Conservation (phyloP, 1,284 basidiomycete genomes). For the Ustilago nuda region DNA sequence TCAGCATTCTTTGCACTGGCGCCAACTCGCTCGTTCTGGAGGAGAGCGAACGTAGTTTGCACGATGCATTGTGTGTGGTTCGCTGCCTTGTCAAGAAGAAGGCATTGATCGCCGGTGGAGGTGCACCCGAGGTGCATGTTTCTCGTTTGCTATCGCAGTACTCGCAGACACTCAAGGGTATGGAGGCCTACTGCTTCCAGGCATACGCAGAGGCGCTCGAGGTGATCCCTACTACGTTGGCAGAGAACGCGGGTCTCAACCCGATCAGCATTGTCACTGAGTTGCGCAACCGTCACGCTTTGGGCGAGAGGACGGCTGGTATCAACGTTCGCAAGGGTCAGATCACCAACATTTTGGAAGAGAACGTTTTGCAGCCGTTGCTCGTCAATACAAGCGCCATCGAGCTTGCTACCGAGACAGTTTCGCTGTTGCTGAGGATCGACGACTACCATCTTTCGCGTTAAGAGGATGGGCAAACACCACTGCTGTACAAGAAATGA, state of each 20-base stretch:
- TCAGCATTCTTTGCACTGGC: conserved; percentile 95
- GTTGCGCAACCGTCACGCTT: conserved; percentile 92
- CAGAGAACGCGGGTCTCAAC: conserved; percentile 98
- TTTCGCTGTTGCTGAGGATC: conserved; percentile 94
- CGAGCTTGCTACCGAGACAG: conserved; percentile 95
- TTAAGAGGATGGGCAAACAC: conserved; percentile 16
- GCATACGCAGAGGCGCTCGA: conserved; percentile 98
- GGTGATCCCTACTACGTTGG: conserved; percentile 96
- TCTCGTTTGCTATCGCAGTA: conserved; percentile 92
- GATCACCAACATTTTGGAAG: conserved; percentile 95
- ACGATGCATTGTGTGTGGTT: conserved; percentile 98
- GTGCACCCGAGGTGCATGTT: conserved; percentile 97
- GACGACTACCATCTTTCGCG: conserved; percentile 80
- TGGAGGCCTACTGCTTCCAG: conserved; percentile 99
- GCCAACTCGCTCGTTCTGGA: conserved; percentile 93
- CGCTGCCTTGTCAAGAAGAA: conserved; percentile 99
- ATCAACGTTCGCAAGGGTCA: conserved; percentile 89
- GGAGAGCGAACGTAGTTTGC: conserved; percentile 95
- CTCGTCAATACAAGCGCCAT: conserved; percentile 95
- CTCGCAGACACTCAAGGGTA: conserved; percentile 92
- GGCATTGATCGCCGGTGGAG: conserved; percentile 94
- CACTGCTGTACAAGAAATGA: not conserved
- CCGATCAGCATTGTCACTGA: conserved; percentile 99
- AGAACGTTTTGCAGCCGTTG: conserved; percentile 96
- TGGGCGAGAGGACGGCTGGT: conserved; percentile 93